Evolutionary conservation across 192 early-diverging fungal genomes (phyloP).

Genomic region (Lobulomyces angularis): DNA sequence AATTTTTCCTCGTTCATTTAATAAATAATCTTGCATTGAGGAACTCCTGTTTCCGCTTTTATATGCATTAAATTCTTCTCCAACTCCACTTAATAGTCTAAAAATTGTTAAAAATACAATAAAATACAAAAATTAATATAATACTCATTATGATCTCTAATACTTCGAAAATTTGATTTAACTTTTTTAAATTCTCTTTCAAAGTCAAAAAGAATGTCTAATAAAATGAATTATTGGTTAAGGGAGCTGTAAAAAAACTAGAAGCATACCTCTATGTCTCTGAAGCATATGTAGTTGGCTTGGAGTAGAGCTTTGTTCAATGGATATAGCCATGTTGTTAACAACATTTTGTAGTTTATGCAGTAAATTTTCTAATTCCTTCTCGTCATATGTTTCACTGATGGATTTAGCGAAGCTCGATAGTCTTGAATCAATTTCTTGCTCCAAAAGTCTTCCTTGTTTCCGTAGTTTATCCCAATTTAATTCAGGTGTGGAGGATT

Average conservation of each 20-base stretch:
- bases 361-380: conserved; percentile 48
- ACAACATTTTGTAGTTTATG: conserved; percentile 45
- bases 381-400: conserved; percentile 18
- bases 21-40: conserved; percentile 57
- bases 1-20: conserved; percentile 57
- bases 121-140: too few relatives aligned
- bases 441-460: conserved; percentile 58
- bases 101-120: too few relatives aligned
- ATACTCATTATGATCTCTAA: too few relatives aligned
- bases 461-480: conserved; percentile 57
- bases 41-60: too few relatives aligned
- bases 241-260: too few relatives aligned
- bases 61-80: too few relatives aligned
- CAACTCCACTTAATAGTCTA: too few relatives aligned
- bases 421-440: conserved; percentile 58
- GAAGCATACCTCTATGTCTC: conserved; percentile 59
- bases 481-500: not conserved
- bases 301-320: conserved; percentile 39
- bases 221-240: too few relatives aligned
- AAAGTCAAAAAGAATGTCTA: conserved; percentile 68
- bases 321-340: conserved; percentile 45
- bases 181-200: conserved; percentile 65
- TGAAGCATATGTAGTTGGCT: conserved; percentile 62
- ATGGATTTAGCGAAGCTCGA: conserved; percentile 1
- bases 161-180: too few relatives aligned